Evolutionary conservation across 2,329 filamentous ascomycete genomes (phyloP), one percentile per base, ranked within the genome.

Genomic region (Cryphonectria japonica): DNA sequence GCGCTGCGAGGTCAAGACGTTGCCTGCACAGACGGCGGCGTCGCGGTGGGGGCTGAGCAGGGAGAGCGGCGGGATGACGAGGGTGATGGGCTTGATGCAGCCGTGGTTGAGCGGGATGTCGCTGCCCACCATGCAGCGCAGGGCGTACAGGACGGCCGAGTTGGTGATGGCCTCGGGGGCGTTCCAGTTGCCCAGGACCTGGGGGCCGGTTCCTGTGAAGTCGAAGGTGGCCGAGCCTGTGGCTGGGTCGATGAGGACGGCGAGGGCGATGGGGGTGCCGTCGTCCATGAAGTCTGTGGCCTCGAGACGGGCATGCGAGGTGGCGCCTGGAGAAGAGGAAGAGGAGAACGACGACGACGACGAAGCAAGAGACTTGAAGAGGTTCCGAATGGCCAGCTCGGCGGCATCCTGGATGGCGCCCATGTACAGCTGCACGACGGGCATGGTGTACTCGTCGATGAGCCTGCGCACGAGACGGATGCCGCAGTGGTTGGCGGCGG

Each of bases 401-500:
- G 82, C 82, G 32, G 81, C 83, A 62, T 78, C 75, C 69, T 83
- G 82, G 59, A 83, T 83, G 64, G 78, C 81, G 29, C 76, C 74
- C 82, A 84, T 82, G 74, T 81, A 81, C 37, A 74, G 75, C 43
- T 82, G 80, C 6, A 81, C 80, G 0, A 77, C 76, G 1, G 70
- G 68, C 11, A 79, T 76, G 3, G 77, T 76, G 29, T 77, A 79
- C 70, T 82, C 79, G 14, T 77, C 76, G 70, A 80, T 80, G 0
- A 81, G 75, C 34, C 74, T 73, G 60, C 74, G 74, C n/a, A 82
- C 77, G 3, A 82, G 74, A 0, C 74, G 75, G 39, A 77, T 79
- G 5, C 83, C 83, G 13, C 80, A 79, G 50, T 81, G 78, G 59
- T 85, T 85, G 0, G 83, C 80, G 0, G 83, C 82, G 0, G 81